Evolutionary conservation across 2,329 filamentous ascomycete genomes (phyloP).

Genomic region (Oidium heveae): DNA sequence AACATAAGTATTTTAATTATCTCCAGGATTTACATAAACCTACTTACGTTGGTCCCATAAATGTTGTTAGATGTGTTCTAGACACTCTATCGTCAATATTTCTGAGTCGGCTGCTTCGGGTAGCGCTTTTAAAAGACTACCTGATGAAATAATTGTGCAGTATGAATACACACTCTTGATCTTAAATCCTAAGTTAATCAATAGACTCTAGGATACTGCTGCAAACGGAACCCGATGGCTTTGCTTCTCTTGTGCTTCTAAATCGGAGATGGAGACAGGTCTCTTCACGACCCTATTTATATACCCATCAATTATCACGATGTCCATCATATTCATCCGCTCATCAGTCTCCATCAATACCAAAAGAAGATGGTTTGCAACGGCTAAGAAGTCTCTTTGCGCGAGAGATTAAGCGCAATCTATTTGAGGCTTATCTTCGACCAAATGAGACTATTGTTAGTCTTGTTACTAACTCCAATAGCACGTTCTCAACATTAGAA

Average conservation of each 20-base stretch:
- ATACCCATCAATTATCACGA: conserved; percentile 32
- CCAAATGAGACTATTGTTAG: conserved; percentile 49
- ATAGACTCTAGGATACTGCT: conserved; percentile 28
- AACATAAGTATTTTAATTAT: too few relatives aligned
- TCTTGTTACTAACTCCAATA: conserved; percentile 61
- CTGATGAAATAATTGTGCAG: conserved; percentile 47
- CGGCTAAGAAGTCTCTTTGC: conserved; percentile 39
- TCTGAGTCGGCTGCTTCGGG: too few relatives aligned
- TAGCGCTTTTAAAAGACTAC: conserved; percentile 25
- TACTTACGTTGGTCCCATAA: too few relatives aligned
- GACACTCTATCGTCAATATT: too few relatives aligned
- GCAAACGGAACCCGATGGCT: conserved; percentile 32
- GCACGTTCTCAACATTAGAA: conserved; percentile 54
- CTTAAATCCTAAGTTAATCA: conserved; percentile 4
- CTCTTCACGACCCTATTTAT: conserved; percentile 37
- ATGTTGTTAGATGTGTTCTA: too few relatives aligned
- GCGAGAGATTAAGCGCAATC: conserved; percentile 46
- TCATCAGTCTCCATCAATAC: conserved; percentile 14
- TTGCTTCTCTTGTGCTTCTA: conserved; percentile 39
- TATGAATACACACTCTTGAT: conserved; percentile 16
- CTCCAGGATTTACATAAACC: too few relatives aligned
- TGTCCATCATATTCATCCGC: conserved; percentile 32
- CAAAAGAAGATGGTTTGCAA: conserved; percentile 26
- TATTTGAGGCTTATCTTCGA: conserved; percentile 51
- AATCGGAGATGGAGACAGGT: conserved; percentile 40